These are phyloP conservation scores for Vaccinium vitisidaea DNA, from an alignment of 148 eudicot species.

Conservation along the genomic window DNA sequence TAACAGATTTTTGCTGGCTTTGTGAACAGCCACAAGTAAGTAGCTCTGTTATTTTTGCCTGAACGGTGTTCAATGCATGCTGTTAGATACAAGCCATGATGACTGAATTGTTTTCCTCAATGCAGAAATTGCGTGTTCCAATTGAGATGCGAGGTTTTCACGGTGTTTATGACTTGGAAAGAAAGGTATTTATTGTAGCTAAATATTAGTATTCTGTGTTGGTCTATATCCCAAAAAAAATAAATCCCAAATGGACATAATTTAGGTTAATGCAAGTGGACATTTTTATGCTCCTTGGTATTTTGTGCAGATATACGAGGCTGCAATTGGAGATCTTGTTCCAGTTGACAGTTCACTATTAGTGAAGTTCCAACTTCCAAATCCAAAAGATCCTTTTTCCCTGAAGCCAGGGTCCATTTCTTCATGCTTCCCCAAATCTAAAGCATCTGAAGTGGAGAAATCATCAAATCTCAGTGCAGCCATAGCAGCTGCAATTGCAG, in stretches of 20 bases:
- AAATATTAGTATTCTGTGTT: not conserved
- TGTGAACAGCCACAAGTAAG: conserved; percentile 67
- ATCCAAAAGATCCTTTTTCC: conserved; percentile 59
- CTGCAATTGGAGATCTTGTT: conserved; percentile 50
- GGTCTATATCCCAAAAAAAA: not conserved
- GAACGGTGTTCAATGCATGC: not conserved
- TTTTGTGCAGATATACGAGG: conserved; percentile 47
- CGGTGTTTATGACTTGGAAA: conserved; percentile 70
- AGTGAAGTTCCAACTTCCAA: conserved; percentile 54
- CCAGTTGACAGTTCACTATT: conserved; percentile 40
- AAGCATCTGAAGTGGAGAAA: conserved; percentile 36
- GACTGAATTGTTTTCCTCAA: not conserved
- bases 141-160: conserved; percentile 76
- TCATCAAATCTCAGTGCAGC: conserved; percentile 58
- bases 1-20: conserved; percentile 62
- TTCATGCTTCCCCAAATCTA: conserved; percentile 20
- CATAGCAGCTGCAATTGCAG: conserved; percentile 72
- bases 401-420: conserved; percentile 64
- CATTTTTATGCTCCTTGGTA: not conserved
- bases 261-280: not conserved
- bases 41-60: not conserved
- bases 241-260: too few relatives aligned
- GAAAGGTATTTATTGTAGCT: conserved; percentile 39
- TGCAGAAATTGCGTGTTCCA: conserved; percentile 60
- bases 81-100: not conserved